phyloP scores from a whole-genome alignment of 192 early-diverging fungal species.

The Radiomyces spectabilis region DNA sequence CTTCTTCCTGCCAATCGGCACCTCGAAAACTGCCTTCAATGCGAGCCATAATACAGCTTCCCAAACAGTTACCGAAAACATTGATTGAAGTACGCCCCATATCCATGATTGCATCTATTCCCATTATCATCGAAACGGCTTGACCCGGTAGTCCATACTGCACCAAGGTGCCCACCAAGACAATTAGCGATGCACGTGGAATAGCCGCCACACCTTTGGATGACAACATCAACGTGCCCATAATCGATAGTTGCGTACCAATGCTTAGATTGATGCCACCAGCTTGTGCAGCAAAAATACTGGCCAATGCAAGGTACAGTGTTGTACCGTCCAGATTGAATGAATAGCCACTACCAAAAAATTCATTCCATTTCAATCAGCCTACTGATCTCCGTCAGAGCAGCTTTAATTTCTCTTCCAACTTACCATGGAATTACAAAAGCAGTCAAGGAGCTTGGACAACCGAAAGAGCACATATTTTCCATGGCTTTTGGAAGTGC shows the following conservation, averaged over 20 bases:
- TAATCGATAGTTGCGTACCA: conserved; percentile 54
- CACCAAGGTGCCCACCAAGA: conserved; percentile 45
- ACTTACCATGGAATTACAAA: conserved; percentile 65
- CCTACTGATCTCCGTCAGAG: no score
- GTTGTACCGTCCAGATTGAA: conserved; percentile 78
- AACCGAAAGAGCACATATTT: conserved; percentile 58
- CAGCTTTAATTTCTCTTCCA: no score
- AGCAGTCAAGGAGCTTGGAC: conserved; percentile 53
- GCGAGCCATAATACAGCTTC: conserved; percentile 51
- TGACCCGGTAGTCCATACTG: conserved; percentile 50
- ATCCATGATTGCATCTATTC: conserved; percentile 72
- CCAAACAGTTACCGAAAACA: conserved; percentile 65
- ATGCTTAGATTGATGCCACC: conserved; percentile 39
- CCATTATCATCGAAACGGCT: conserved; percentile 55
- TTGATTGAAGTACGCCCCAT: conserved; percentile 68
- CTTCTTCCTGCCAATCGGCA: conserved; percentile 30
- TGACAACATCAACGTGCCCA: conserved; percentile 60
- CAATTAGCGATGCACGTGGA: conserved; percentile 52
- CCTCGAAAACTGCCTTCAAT: conserved; percentile 63
- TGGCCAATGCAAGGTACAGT: conserved; percentile 59
- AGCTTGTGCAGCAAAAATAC: conserved; percentile 63
- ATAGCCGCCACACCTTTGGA: conserved; percentile 61
- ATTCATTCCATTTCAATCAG: no score
- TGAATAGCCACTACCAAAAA: conserved; percentile 70
- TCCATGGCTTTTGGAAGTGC: conserved; percentile 68